Evolutionary conservation across 495 filamentous ascomycete genomes (phyloP).

Genomic region (Aspergillus bridgeri): DNA sequence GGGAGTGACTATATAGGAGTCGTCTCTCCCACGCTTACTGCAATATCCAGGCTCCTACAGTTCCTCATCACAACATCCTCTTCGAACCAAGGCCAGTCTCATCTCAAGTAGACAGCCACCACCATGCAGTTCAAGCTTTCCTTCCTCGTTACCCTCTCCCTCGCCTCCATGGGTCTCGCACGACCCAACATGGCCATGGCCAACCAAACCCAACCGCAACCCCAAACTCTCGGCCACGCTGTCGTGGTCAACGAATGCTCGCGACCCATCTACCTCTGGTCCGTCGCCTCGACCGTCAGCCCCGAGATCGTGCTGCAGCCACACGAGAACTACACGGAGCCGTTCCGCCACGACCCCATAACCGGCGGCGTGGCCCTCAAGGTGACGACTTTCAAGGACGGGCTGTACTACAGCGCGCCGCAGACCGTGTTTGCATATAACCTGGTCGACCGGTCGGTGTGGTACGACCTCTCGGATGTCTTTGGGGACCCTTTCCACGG

Average conservation of each 20-base stretch:
- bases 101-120: slow-evolving; percentile 12
- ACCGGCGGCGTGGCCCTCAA: slow-evolving; percentile 57
- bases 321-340: slow-evolving; percentile 32
- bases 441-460: slow-evolving; percentile 44
- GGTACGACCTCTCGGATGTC: slow-evolving; percentile 57
- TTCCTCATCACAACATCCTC: not conserved
- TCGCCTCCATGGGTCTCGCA: slow-evolving; percentile 3
- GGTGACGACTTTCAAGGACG: slow-evolving; percentile 43
- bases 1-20: not conserved
- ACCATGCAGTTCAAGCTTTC: slow-evolving; percentile 7
- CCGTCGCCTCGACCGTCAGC: slow-evolving; percentile 41
- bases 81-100: not conserved
- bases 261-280: slow-evolving; percentile 51
- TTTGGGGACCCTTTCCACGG: slow-evolving; percentile 56
- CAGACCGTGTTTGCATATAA: slow-evolving; percentile 55
- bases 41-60: not conserved
- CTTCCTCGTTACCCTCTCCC: slow-evolving; percentile 13
- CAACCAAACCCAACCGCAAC: slow-evolving; percentile 14
- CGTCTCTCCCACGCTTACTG: not conserved
- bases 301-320: slow-evolving; percentile 26
- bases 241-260: slow-evolving; percentile 49
- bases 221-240: slow-evolving; percentile 40
- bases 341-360: slow-evolving; percentile 39
- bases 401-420: slow-evolving; percentile 47
- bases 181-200: slow-evolving; percentile 4